These are phyloP conservation scores for Penicillium cataractarum DNA, from an alignment of 495 filamentous ascomycete species.

Conservation along the genomic window DNA sequence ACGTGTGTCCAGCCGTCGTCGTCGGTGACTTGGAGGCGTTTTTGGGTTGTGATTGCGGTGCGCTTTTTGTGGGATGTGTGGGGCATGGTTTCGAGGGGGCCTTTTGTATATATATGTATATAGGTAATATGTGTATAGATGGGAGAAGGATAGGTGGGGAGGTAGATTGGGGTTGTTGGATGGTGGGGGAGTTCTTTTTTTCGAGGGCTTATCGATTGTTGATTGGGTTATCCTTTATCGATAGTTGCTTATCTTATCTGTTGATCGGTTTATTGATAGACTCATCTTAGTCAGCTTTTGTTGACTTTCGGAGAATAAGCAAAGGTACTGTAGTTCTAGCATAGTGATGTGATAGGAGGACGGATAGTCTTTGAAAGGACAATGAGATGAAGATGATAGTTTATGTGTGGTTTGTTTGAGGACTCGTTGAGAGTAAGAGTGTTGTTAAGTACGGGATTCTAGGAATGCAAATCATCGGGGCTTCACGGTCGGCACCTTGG, in stretches of 20 bases:
- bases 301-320: background rate
- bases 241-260: background rate
- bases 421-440: too few relatives aligned
- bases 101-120: too few relatives aligned
- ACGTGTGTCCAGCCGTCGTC: slow-evolving; percentile 62
- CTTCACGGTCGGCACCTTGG: background rate
- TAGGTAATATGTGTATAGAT: too few relatives aligned
- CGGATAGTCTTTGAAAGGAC: too few relatives aligned
- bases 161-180: background rate
- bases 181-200: background rate
- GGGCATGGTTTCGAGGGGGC: slow-evolving; percentile 43
- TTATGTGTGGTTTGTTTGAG: too few relatives aligned
- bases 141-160: background rate
- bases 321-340: too few relatives aligned
- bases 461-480: background rate
- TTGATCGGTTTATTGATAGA: background rate
- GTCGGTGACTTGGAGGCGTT: slow-evolving; percentile 52
- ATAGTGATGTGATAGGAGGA: too few relatives aligned
- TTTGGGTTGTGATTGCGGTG: slow-evolving; percentile 32
- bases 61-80: slow-evolving; percentile 50
- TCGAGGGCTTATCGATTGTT: background rate
- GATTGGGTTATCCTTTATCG: background rate
- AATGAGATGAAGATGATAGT: background rate
- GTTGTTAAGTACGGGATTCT: too few relatives aligned
- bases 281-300: background rate